phyloP scores from a whole-genome alignment of 257 asterid genomes.

The Solanum piurae region DNA sequence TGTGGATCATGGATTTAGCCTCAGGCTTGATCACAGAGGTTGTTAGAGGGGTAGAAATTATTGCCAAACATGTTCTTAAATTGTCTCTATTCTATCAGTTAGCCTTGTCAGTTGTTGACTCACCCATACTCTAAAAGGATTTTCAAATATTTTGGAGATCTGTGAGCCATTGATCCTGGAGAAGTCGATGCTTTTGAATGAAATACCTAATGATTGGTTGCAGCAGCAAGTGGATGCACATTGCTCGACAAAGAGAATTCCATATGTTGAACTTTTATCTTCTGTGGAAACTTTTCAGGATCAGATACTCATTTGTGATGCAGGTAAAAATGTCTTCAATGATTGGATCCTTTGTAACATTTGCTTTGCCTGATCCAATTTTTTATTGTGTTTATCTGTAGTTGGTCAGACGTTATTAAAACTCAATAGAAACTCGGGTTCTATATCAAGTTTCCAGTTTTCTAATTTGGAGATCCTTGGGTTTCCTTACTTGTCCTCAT shows the following conservation, averaged over 20 bases:
- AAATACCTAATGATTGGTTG: conserved; percentile 53
- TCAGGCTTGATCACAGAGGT: conserved; percentile 54
- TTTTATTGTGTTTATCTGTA: conserved; percentile 26
- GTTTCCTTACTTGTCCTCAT: conserved; percentile 73
- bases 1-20: conserved; percentile 67
- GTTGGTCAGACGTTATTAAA: conserved; percentile 55
- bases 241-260: conserved; percentile 41
- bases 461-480: conserved; percentile 78
- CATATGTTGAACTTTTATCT: conserved; percentile 59
- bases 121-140: conserved; percentile 38
- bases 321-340: conserved; percentile 35
- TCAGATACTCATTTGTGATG: conserved; percentile 51
- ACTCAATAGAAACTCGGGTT: conserved; percentile 40
- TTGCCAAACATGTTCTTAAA: neutral
- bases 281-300: conserved; percentile 47
- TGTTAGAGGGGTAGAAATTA: conserved; percentile 46
- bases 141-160: conserved; percentile 68
- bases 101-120: conserved; percentile 11
- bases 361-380: conserved; percentile 7
- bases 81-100: neutral
- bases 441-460: conserved; percentile 37
- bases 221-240: conserved; percentile 23
- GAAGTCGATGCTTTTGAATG: conserved; percentile 44
- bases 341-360: neutral
- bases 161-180: conserved; percentile 62